Evolutionary conservation across 257 asterid species (phyloP).

Genomic region (Coffea eugenioides): DNA sequence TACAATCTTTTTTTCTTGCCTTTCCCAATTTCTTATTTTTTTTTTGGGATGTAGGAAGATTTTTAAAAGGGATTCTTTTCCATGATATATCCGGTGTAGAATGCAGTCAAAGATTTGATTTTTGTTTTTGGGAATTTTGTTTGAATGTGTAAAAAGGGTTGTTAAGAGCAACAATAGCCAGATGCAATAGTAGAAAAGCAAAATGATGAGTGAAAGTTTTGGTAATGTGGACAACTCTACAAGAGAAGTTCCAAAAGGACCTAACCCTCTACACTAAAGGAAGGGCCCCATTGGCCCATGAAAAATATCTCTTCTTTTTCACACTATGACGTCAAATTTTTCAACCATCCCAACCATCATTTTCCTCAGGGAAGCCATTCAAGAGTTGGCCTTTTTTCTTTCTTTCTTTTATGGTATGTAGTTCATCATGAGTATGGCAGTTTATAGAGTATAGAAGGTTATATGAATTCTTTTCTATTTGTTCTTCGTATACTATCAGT

Average conservation of each 20-base stretch:
- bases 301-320: not conserved
- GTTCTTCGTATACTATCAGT: too few relatives aligned
- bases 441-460: too few relatives aligned
- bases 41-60: not conserved
- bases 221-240: slow-evolving; percentile 11
- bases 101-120: not conserved
- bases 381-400: not conserved
- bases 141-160: not conserved
- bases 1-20: not conserved
- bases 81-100: not conserved
- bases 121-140: not conserved
- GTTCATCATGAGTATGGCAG: not conserved
- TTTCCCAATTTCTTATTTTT: too few relatives aligned
- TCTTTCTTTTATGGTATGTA: not conserved
- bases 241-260: slow-evolving; percentile 28
- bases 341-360: too few relatives aligned
- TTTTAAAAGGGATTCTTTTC: not conserved
- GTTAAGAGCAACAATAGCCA: not conserved
- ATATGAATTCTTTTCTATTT: too few relatives aligned
- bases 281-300: slow-evolving; percentile 8
- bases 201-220: not conserved
- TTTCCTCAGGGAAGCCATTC: too few relatives aligned
- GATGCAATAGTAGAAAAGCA: not conserved
- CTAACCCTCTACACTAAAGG: slow-evolving; percentile 26
- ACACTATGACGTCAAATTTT: not conserved